These are phyloP conservation scores for Penicillium bialowiezense DNA, from an alignment of 495 filamentous ascomycete species.

Conservation along the genomic window DNA sequence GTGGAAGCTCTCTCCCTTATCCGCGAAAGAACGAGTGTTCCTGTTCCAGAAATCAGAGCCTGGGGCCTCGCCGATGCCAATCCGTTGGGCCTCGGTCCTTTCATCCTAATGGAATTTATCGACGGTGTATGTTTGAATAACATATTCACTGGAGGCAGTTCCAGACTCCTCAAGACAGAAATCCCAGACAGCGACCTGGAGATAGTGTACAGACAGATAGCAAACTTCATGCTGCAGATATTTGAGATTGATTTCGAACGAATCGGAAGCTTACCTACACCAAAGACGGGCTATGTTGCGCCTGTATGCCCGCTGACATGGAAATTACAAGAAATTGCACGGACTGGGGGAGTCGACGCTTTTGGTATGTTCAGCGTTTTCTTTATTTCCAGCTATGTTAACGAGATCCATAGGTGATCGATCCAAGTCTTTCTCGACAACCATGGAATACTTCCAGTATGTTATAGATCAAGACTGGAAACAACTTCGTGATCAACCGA, in stretches of 20 bases:
- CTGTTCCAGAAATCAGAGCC: not conserved
- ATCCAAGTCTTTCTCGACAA: not conserved
- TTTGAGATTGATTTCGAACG: slow-evolving; percentile 3
- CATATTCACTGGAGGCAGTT: not conserved
- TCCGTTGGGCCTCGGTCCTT: not conserved
- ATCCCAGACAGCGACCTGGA: too few species aligned
- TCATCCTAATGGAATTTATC: not conserved
- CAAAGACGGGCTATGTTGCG: not conserved
- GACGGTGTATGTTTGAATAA: not conserved
- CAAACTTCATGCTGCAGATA: too few species aligned
- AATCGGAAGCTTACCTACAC: slow-evolving; percentile 4
- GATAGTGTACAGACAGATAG: too few species aligned
- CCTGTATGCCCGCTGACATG: not conserved
- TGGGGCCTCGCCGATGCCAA: not conserved
- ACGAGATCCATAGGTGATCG: not conserved
- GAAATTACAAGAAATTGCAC: slow-evolving; percentile 1
- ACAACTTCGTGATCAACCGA: not conserved
- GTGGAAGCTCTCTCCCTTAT: not conserved
- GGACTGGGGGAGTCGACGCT: not conserved
- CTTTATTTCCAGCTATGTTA: not conserved
- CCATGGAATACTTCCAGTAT: not conserved
- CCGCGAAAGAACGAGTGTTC: slow-evolving; percentile 1
- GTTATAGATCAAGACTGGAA: not conserved
- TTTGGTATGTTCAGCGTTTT: slow-evolving; percentile 1
- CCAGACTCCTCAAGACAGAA: not conserved